phyloP scores from a whole-genome alignment of 495 filamentous ascomycete species.

The Cercophora scortea region DNA sequence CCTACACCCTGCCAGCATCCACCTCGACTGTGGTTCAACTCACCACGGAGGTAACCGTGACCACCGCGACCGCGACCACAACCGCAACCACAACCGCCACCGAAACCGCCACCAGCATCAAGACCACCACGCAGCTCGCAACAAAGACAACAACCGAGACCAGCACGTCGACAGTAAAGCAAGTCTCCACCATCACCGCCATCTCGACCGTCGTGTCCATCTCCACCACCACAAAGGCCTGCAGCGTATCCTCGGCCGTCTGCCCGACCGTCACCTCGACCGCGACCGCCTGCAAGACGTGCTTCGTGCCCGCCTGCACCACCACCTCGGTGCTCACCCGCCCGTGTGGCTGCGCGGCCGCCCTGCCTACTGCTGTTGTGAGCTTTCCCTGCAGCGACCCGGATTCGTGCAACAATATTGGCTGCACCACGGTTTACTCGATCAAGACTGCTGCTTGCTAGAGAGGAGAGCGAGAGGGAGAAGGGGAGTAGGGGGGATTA shows the following conservation, averaged over 20 bases:
- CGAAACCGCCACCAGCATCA: constrained; percentile 2
- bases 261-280: constrained; percentile 21
- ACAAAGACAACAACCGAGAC: constrained; percentile 5
- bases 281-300: constrained; percentile 18
- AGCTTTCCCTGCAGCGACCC: constrained; percentile 17
- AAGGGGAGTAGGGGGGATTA: too few relatives aligned
- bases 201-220: constrained; percentile 1
- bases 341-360: constrained; percentile 16
- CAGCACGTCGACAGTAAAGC: constrained; percentile 1
- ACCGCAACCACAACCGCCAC: neutral
- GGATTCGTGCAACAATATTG: constrained; percentile 20
- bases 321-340: constrained; percentile 13
- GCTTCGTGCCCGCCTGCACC: constrained; percentile 23
- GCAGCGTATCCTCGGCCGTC: neutral
- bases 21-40: neutral
- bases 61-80: neutral
- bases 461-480: too few relatives aligned
- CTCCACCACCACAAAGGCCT: constrained; percentile 8
- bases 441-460: constrained; percentile 17
- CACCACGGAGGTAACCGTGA: neutral
- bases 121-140: neutral
- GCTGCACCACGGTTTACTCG: constrained; percentile 22
- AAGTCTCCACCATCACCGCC: neutral
- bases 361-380: constrained; percentile 15
- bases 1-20: neutral